phyloP scores from a whole-genome alignment of 2,329 filamentous ascomycete genomes.

The Lecanosticta acicola region DNA sequence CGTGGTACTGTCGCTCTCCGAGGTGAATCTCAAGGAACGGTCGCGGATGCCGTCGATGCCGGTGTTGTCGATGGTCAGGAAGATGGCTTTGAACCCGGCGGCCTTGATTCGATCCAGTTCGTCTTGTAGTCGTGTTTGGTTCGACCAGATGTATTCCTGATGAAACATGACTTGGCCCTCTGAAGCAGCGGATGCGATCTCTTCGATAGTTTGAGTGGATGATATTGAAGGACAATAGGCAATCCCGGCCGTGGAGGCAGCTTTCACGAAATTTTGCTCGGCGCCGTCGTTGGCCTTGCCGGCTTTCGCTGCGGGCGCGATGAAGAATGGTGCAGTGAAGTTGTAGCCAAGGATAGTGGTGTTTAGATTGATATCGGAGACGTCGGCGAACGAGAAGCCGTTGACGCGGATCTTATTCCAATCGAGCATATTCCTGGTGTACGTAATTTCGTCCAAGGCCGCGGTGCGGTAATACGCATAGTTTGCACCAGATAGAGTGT shows the following conservation, averaged over 20 bases:
- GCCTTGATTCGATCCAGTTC: constrained; percentile 32
- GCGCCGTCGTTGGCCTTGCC: constrained; percentile 79
- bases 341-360: constrained; percentile 89
- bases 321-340: constrained; percentile 79
- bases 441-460: constrained; percentile 28
- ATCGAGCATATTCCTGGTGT: constrained; percentile 25
- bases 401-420: constrained; percentile 27
- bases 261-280: constrained; percentile 40
- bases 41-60: constrained; percentile 35
- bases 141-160: constrained; percentile 37
- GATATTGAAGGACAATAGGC: constrained; percentile 46
- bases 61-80: constrained; percentile 39
- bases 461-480: constrained; percentile 29
- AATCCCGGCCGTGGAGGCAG: constrained; percentile 45
- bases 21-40: constrained; percentile 12
- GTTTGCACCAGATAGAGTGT: constrained; percentile 42
- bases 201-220: constrained; percentile 31
- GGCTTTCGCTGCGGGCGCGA: constrained; percentile 87
- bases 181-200: constrained; percentile 30
- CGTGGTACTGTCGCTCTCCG: constrained; percentile 2
- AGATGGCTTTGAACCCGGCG: constrained; percentile 37
- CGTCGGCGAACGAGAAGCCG: constrained; percentile 25
- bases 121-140: constrained; percentile 28
- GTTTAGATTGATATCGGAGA: constrained; percentile 21
- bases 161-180: constrained; percentile 37